Conservation (phyloP, 768 basidiomycete species). For the Hygrocybe coccinea region DNA sequence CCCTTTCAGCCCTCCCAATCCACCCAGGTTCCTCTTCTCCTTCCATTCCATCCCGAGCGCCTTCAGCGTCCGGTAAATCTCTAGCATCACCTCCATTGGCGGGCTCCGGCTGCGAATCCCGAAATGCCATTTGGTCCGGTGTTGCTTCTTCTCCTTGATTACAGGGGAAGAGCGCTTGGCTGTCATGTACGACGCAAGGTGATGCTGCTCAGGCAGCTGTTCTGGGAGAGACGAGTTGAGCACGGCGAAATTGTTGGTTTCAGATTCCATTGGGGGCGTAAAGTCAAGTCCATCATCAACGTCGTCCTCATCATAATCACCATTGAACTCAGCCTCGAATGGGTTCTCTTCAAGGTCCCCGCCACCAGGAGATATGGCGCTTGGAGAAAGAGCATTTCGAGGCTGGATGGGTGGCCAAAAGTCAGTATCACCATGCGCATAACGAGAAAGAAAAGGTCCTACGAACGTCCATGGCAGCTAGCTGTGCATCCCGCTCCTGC, state of each 20-base stretch:
- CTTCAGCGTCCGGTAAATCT: constrained; percentile 92
- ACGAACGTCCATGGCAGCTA: constrained; percentile 77
- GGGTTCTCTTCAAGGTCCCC: constrained; percentile 69
- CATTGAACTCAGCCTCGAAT: constrained; percentile 71
- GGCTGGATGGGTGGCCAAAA: constrained; percentile 42
- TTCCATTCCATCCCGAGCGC: constrained; percentile 97
- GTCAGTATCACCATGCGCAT: constrained; percentile 1
- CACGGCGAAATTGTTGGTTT: constrained; percentile 73
- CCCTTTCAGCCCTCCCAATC: constrained; percentile 53
- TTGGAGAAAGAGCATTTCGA: constrained; percentile 63
- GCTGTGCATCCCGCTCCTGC: constrained; percentile 77
- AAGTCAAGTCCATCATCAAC: constrained; percentile 38
- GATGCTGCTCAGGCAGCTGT: constrained; percentile 52
- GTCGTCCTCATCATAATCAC: constrained; percentile 48
- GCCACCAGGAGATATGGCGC: constrained; percentile 57
- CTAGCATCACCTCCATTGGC: constrained; percentile 99
- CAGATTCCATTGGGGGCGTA: constrained; percentile 29
- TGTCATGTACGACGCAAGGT: constrained; percentile 63
- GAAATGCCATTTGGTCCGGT: constrained; percentile 94
- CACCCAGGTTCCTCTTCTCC: constrained; percentile 76
- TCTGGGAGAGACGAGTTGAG: constrained; percentile 65
- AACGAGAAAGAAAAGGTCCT: constrained; percentile 2
- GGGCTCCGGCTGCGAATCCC: constrained; percentile 91
- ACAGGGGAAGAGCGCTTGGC: constrained; percentile 44
- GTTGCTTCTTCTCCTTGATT: constrained; percentile 57